A percentile compares a stretch with the other conserved stretches of the same genome.
phyloP scores from a whole-genome alignment of 139 green algal species.

The Ostreobium quekettii region DNA sequence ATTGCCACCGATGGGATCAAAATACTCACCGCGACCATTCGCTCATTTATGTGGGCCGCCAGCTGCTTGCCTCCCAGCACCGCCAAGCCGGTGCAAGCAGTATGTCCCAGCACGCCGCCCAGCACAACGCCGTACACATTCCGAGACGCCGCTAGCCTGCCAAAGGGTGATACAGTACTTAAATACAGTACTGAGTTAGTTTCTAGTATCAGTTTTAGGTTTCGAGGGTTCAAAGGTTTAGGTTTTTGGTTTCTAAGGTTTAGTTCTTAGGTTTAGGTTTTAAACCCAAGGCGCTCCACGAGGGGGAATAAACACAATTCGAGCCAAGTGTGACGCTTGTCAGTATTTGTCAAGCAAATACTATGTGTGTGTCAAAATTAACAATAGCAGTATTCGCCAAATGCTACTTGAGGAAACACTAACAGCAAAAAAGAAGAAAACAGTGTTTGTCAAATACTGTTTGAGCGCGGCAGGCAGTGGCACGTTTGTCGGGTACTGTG shows the following conservation, averaged over 20 bases:
- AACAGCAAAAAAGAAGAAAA: no score
- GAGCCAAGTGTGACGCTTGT: not conserved
- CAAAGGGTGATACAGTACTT: constrained; percentile 1
- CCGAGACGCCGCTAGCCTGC: constrained; percentile 73
- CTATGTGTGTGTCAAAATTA: no score
- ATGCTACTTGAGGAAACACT: no score
- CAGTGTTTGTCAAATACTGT: no score
- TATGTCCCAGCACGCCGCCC: constrained; percentile 86
- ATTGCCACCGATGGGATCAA: no score
- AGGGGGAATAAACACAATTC: not conserved
- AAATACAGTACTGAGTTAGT: not conserved
- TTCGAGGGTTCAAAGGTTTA: not conserved
- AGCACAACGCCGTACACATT: constrained; percentile 85
- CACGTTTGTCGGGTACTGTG: no score
- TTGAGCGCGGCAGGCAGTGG: no score
- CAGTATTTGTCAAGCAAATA: not conserved
- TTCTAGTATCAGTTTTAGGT: not conserved
- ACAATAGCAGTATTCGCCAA: no score
- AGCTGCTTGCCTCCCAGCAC: constrained; percentile 90
- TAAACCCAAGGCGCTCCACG: not conserved
- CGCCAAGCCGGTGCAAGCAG: constrained; percentile 83
- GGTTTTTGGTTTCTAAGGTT: not conserved
- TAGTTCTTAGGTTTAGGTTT: not conserved
- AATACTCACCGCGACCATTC: constrained; percentile 51
- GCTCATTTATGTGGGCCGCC: constrained; percentile 84